A percentile compares a stretch with the other conserved stretches of the same genome.
phyloP scores from a whole-genome alignment of 148 eudicot species.

The Gaultheria prostrata region DNA sequence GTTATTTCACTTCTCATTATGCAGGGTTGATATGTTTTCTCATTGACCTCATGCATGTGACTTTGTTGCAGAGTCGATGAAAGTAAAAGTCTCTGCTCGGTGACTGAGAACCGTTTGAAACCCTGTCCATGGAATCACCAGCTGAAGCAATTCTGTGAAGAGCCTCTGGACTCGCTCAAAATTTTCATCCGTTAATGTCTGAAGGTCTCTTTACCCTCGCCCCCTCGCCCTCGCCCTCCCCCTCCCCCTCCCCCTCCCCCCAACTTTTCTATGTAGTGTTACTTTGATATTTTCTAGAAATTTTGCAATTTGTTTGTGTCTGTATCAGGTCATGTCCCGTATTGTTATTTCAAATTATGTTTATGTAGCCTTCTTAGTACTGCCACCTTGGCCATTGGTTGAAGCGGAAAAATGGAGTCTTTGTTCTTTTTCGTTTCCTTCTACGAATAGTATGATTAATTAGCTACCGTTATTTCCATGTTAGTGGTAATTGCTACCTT shows the following conservation, averaged over 20 bases:
- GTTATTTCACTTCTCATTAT: background rate
- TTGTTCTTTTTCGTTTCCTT: too few species aligned
- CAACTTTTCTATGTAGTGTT: background rate
- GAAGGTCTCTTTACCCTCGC: conserved; percentile 74
- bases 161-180: conserved; percentile 62
- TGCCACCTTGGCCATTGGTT: too few species aligned
- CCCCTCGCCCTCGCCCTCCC: too few species aligned
- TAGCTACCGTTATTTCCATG: too few species aligned
- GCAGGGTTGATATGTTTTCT: background rate
- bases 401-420: too few species aligned
- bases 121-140: conserved; percentile 84
- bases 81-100: too few species aligned
- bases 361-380: too few species aligned
- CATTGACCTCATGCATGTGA: conserved; percentile 7
- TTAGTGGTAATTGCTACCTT: too few species aligned
- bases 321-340: too few species aligned
- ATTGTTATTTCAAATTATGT: too few species aligned
- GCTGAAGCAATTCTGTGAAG: conserved; percentile 69
- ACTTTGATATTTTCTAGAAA: background rate
- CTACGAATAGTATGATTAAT: too few species aligned
- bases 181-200: conserved; percentile 66
- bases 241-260: too few species aligned
- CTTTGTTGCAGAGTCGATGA: conserved; percentile 51
- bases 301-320: background rate
- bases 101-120: conserved; percentile 70